Percentiles rank a stretch among this genome's conserved stretches.
Evolutionary conservation across 805 yeast species (phyloP).

Genomic region (Babjeviella inositovora): DNA sequence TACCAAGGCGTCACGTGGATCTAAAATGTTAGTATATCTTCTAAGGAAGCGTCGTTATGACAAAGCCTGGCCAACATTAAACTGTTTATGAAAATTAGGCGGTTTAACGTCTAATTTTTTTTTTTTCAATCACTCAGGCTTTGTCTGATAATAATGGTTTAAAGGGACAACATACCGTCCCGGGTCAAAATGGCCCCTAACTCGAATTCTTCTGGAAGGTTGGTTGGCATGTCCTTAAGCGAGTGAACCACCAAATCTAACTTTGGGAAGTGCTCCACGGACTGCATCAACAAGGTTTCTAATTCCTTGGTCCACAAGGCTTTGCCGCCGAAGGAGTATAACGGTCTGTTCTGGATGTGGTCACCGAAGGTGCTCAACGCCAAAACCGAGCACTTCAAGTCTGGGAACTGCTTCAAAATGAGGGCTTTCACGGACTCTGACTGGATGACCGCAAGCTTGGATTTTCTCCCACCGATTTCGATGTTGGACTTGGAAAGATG

Average conservation of each 20-base stretch:
- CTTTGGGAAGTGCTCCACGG: slow-evolving; percentile 45
- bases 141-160: neutral
- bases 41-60: too few relatives aligned
- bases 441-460: slow-evolving; percentile 78
- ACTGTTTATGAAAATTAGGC: too few relatives aligned
- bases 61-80: too few relatives aligned
- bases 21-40: slow-evolving; percentile 13
- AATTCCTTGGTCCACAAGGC: slow-evolving; percentile 93
- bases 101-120: neutral
- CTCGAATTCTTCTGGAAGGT: slow-evolving; percentile 77
- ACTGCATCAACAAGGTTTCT: slow-evolving; percentile 56
- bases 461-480: slow-evolving; percentile 78
- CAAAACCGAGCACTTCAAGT: slow-evolving; percentile 54
- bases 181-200: slow-evolving; percentile 77
- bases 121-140: neutral
- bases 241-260: slow-evolving; percentile 89
- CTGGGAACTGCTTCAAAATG: slow-evolving; percentile 46
- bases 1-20: slow-evolving; percentile 84
- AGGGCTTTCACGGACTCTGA: slow-evolving; percentile 52
- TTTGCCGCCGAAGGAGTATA: slow-evolving; percentile 93
- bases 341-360: slow-evolving; percentile 67
- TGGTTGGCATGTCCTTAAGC: slow-evolving; percentile 84
- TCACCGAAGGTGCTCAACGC: slow-evolving; percentile 86
- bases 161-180: slow-evolving; percentile 22
- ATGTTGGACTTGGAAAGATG: too few relatives aligned